A percentile compares a stretch with the other conserved stretches of the same genome.
Evolutionary conservation across 768 basidiomycete genomes (phyloP).

Genomic region (Leucogyrophana mollusca): DNA sequence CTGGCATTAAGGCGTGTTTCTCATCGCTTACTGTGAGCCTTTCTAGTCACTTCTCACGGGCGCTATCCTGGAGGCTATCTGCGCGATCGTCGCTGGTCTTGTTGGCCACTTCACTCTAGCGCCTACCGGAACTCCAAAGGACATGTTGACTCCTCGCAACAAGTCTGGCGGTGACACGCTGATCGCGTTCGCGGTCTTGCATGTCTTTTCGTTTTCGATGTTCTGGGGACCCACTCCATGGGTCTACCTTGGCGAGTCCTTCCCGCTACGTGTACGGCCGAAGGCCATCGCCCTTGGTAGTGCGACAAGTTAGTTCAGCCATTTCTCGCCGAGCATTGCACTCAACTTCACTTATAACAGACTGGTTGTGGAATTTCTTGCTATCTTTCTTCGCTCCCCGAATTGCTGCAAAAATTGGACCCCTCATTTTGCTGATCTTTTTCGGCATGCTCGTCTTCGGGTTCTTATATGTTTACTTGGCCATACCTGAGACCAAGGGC

Average conservation of each 20-base stretch:
- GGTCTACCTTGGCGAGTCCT: constrained; percentile 79
- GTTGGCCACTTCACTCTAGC: constrained; percentile 71
- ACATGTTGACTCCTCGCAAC: constrained; percentile 53
- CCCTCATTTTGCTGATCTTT: constrained; percentile 75
- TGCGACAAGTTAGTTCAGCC: constrained; percentile 39
- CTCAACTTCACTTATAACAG: constrained; percentile 22
- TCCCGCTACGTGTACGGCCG: constrained; percentile 77
- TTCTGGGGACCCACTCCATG: constrained; percentile 80
- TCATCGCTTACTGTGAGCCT: not conserved
- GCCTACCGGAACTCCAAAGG: constrained; percentile 44
- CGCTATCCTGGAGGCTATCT: constrained; percentile 55
- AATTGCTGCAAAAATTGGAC: constrained; percentile 64
- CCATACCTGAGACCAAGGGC: constrained; percentile 81
- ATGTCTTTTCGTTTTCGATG: constrained; percentile 67
- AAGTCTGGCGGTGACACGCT: constrained; percentile 61
- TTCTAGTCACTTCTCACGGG: constrained; percentile 64
- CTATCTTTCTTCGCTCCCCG: constrained; percentile 71
- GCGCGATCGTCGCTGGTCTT: constrained; percentile 55
- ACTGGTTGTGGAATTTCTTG: constrained; percentile 77
- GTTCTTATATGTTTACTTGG: constrained; percentile 69
- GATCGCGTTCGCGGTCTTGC: constrained; percentile 74
- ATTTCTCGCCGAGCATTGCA: not conserved
- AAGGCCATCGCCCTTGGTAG: constrained; percentile 79
- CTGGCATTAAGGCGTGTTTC: not conserved
- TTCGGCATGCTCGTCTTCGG: constrained; percentile 72